Percentiles rank a stretch among this genome's conserved stretches.
Evolutionary conservation across 2,329 filamentous ascomycete genomes (phyloP).

Genomic region (Mycocentrospora acerina): DNA sequence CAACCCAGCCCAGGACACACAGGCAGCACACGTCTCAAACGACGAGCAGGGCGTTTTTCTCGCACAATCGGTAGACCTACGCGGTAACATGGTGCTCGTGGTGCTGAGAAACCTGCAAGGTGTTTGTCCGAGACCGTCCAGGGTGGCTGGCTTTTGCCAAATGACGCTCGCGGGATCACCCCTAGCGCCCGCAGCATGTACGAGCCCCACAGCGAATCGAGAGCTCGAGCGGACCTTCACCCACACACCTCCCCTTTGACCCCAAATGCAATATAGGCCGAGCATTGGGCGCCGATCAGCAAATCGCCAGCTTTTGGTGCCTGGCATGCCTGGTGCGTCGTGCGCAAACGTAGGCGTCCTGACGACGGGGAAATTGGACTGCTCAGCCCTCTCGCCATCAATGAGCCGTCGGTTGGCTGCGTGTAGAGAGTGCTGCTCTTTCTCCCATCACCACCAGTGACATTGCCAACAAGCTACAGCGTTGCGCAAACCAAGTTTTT

Average conservation of each 20-base stretch:
- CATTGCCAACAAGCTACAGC: conserved; percentile 7
- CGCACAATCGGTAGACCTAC: too few relatives aligned
- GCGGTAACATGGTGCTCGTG: too few relatives aligned
- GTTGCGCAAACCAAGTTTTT: conserved; percentile 3
- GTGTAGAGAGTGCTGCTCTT: conserved; percentile 5
- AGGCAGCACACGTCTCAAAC: too few relatives aligned
- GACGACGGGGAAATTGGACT: conserved; percentile 13
- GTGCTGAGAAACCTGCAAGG: too few relatives aligned
- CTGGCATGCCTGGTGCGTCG: conserved; percentile 15
- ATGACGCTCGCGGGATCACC: conserved; percentile 13
- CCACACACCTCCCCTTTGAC: conserved; percentile 15
- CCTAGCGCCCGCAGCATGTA: conserved; percentile 21
- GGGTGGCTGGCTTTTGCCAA: too few relatives aligned
- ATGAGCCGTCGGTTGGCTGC: conserved; percentile 8
- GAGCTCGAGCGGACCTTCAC: conserved; percentile 17
- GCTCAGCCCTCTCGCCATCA: conserved; percentile 23
- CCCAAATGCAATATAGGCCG: conserved; percentile 19
- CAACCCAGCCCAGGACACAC: too few relatives aligned
- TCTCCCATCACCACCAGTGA: conserved; percentile 4
- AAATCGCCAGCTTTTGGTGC: conserved; percentile 22
- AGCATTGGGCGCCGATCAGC: conserved; percentile 28
- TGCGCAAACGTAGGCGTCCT: too few relatives aligned
- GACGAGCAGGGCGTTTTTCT: too few relatives aligned
- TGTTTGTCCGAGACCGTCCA: too few relatives aligned
- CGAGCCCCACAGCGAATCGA: conserved; percentile 22